A percentile compares a stretch with the other conserved stretches of the same genome.
These are phyloP conservation scores for Phellinidium pouzarii DNA, from an alignment of 1,284 basidiomycete genomes.

Conservation along the genomic window DNA sequence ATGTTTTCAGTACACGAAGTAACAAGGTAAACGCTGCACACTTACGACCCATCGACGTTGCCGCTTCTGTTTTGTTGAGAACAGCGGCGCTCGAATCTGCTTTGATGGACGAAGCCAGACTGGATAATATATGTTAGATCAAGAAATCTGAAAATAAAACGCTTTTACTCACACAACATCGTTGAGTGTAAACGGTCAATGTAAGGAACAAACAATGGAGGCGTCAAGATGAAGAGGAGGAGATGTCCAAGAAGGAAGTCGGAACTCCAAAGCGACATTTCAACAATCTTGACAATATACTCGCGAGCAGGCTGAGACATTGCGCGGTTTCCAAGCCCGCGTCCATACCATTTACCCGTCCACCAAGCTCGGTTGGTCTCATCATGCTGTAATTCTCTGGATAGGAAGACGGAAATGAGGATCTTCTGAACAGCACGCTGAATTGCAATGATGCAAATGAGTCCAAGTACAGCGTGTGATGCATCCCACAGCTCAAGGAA, in stretches of 20 bases:
- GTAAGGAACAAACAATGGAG: conserved; percentile 82
- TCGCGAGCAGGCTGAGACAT: conserved; percentile 93
- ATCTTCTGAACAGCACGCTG: conserved; percentile 92
- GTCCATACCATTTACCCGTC: conserved; percentile 97
- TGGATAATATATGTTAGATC: conserved; percentile 28
- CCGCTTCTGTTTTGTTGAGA: conserved; percentile 89
- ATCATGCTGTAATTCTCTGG: conserved; percentile 94
- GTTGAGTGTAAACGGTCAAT: conserved; percentile 85
- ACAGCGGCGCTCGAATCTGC: conserved; percentile 92
- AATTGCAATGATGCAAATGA: conserved; percentile 80
- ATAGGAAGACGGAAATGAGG: conserved; percentile 86
- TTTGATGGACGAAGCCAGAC: conserved; percentile 89
- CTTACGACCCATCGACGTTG: conserved; percentile 86
- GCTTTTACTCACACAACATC: conserved; percentile 64
- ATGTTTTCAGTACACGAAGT: conserved; percentile 16
- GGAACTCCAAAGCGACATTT: conserved; percentile 90
- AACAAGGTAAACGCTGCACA: conserved; percentile 17
- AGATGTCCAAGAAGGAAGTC: conserved; percentile 84
- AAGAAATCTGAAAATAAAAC: conserved; percentile 9
- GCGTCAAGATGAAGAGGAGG: conserved; percentile 78
- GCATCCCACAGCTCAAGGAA: conserved; percentile 96
- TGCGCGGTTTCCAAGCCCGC: conserved; percentile 80
- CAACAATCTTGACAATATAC: conserved; percentile 95
- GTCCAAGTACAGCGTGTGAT: conserved; percentile 86
- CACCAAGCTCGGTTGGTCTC: conserved; percentile 97